Evolutionary conservation across 176 grass and related monocot genomes (phyloP).

Genomic region (Melocanna baccifera): DNA sequence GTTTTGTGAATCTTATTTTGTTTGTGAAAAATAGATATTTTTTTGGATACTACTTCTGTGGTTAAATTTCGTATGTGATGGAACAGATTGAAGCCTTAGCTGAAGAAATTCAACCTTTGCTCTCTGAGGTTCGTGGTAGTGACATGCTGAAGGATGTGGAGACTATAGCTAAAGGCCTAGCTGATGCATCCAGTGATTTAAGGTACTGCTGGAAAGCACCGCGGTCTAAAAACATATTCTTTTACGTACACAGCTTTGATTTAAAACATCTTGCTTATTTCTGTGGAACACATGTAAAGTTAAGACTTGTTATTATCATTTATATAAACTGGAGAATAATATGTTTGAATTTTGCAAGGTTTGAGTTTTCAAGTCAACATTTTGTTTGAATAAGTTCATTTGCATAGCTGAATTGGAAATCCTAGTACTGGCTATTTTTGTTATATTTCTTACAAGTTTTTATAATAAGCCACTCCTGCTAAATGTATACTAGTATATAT

Average conservation of each 20-base stretch:
- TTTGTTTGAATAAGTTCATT: not conserved
- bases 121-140: slow-evolving; percentile 68
- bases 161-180: slow-evolving; percentile 82
- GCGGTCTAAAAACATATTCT: not conserved
- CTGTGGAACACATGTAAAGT: not conserved
- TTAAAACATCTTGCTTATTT: not conserved
- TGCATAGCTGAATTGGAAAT: not conserved
- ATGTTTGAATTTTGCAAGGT: not conserved
- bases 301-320: not conserved
- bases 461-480: not conserved
- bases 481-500: not conserved
- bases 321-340: not conserved
- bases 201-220: slow-evolving; percentile 46
- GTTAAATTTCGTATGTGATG: slow-evolving; percentile 26
- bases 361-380: not conserved
- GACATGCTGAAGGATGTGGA: slow-evolving; percentile 89
- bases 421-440: not conserved
- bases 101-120: slow-evolving; percentile 87
- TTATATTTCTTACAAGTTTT: not conserved
- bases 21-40: not conserved
- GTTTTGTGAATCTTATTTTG: not conserved
- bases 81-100: slow-evolving; percentile 90
- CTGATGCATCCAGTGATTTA: slow-evolving; percentile 72
- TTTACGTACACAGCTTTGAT: not conserved
- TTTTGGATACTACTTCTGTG: not conserved